Evolutionary conservation across 1,139 yeast genomes (phyloP).

Genomic region (Pichia sp.): DNA sequence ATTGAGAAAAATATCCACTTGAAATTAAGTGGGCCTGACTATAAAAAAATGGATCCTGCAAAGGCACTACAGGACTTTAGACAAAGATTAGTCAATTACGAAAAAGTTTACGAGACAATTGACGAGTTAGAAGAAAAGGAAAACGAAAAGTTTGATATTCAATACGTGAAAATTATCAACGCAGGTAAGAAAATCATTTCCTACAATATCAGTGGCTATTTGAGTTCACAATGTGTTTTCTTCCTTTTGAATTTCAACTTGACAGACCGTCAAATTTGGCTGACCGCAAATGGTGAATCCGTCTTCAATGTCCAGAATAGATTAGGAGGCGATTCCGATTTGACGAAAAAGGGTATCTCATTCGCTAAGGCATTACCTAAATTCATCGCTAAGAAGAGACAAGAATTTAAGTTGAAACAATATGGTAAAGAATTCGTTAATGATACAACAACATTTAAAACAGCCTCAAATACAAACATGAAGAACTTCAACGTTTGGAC

Average conservation of each 20-base stretch:
- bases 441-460: conserved; percentile 24
- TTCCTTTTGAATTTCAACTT: conserved; percentile 34
- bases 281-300: conserved; percentile 34
- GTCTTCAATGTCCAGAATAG: conserved; percentile 25
- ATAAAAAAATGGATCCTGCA: conserved; percentile 79
- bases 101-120: conserved; percentile 53
- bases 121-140: conserved; percentile 33
- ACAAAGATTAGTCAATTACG: conserved; percentile 38
- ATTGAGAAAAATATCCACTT: conserved; percentile 83
- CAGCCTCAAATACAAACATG: conserved; percentile 9
- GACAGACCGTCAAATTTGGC: conserved; percentile 36
- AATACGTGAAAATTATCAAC: conserved; percentile 34
- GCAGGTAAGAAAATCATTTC: conserved; percentile 35
- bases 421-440: conserved; percentile 31
- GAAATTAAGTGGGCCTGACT: conserved; percentile 94
- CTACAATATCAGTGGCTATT: conserved; percentile 34
- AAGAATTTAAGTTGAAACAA: conserved; percentile 33
- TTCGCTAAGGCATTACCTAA: conserved; percentile 34
- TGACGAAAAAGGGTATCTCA: conserved; percentile 29
- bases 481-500: conserved; percentile 34
- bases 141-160: conserved; percentile 32
- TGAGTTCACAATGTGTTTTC: conserved; percentile 35
- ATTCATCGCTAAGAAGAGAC: conserved; percentile 32
- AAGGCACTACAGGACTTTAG: conserved; percentile 80
- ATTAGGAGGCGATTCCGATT: conserved; percentile 34